Conservation (phyloP, 345 rosid genomes). For the Ailanthus altissimus region DNA sequence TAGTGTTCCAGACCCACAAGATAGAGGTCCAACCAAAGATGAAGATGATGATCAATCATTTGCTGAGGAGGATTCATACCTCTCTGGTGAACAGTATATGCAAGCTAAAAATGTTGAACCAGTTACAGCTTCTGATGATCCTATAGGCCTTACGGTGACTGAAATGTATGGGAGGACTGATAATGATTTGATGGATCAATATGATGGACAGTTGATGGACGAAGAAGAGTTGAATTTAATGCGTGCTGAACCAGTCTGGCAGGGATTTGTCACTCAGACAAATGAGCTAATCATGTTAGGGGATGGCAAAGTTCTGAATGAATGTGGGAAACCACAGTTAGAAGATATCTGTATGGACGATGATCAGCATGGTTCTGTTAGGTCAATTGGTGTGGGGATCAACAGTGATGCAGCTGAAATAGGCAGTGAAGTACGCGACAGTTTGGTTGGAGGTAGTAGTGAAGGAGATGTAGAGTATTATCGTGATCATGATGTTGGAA, state of each 20-base stretch:
- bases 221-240: constrained; percentile 76
- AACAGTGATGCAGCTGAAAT: constrained; percentile 93
- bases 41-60: constrained; percentile 92
- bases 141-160: constrained; percentile 60
- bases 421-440: constrained; percentile 88
- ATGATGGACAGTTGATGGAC: constrained; percentile 88
- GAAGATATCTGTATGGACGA: constrained; percentile 73
- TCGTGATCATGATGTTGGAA: constrained; percentile 58
- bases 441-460: constrained; percentile 90
- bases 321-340: constrained; percentile 44
- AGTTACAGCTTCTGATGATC: constrained; percentile 69
- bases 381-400: constrained; percentile 97
- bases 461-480: constrained; percentile 88
- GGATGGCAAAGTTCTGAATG: constrained; percentile 53
- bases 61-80: constrained; percentile 93
- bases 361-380: constrained; percentile 89
- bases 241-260: constrained; percentile 91
- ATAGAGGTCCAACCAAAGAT: constrained; percentile 71
- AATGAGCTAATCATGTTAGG: constrained; percentile 65
- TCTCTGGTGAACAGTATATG: constrained; percentile 83
- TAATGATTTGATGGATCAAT: constrained; percentile 65
- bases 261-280: constrained; percentile 89
- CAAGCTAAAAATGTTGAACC: constrained; percentile 68
- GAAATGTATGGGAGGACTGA: constrained; percentile 63
- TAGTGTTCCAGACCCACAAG: constrained; percentile 85